Base-by-base conservation (phyloP, 1,284 basidiomycete species). In the Cutaneotrichosporon cavernicola region DNA sequence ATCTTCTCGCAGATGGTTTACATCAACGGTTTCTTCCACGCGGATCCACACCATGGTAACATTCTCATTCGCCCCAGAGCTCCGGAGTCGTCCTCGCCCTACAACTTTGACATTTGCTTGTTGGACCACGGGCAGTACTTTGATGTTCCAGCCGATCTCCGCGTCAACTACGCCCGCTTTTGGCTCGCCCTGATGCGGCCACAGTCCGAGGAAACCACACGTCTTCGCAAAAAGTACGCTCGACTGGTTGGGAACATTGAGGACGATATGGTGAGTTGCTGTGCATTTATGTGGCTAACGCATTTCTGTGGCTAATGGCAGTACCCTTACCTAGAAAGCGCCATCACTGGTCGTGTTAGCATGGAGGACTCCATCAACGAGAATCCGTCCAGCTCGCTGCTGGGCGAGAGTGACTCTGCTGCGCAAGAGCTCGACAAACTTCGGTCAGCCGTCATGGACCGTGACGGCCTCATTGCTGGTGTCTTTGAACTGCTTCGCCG, bases 1-100 rank as follows among this genome's bases (percentile, higher is more conserved):
- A 79, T 79, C 34, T 98, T 98, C 75, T 90, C 88, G 56, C 89
- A 89, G 74, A 99, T 99, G 97, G 92, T 99, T 22, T 97, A 98
- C 75, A 79, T 97, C 47, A 92, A 97, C 76, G 96, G 96, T 43
- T 71, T 75, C 67, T 80, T 81, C 68, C 80, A 81, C 65, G 79
- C 81, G 34, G 80, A 81, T 62, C 78, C 78, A 1, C 80, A 80
- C 63, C 77, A 81, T 63, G 94, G 96, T 10, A 98, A 98, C 76
- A 83, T 99, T 26, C 84, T 99, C 32, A 96, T 99, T 64, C 88
- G 94, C 62, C 88, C 90, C 0, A 85, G 88, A 9, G 84, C 86
- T 1, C 69, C 75, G 11, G 70, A 68, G 3, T 90, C 91, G 1
- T 84, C 84, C 62, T 93, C 91, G 6, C 90, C 91, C 0, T 91